phyloP scores from a whole-genome alignment of 2,329 filamentous ascomycete genomes.

The Elsinoe fawcettii region DNA sequence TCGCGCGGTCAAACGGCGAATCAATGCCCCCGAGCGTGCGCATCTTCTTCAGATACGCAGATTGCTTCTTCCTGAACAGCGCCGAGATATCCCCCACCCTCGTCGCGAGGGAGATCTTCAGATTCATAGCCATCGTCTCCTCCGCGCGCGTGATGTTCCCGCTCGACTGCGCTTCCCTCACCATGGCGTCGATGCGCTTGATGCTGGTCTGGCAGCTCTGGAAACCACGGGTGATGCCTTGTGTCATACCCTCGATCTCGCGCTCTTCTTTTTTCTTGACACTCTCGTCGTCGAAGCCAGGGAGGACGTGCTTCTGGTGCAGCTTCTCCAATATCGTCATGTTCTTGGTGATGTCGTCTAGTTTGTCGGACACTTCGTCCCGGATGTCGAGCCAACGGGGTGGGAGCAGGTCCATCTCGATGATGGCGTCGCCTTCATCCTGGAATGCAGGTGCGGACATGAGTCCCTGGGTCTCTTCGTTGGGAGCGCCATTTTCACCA shows the following conservation, averaged over 20 bases:
- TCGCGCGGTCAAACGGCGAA: conserved; percentile 32
- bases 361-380: conserved; percentile 80
- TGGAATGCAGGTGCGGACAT: conserved; percentile 67
- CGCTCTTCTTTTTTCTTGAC: conserved; percentile 78
- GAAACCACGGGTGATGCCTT: conserved; percentile 81
- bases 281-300: conserved; percentile 92
- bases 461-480: conserved; percentile 69
- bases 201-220: conserved; percentile 86
- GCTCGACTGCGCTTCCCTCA: conserved; percentile 66
- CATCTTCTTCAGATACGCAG: conserved; percentile 71
- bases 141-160: conserved; percentile 72
- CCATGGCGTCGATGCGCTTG: conserved; percentile 78
- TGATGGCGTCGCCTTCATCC: conserved; percentile 87
- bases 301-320: conserved; percentile 93
- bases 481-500: conserved; percentile 36
- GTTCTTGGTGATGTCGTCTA: conserved; percentile 73
- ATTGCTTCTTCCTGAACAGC: conserved; percentile 92
- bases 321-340: conserved; percentile 80
- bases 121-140: conserved; percentile 91
- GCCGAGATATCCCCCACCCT: conserved; percentile 88
- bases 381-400: conserved; percentile 93
- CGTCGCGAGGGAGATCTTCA: conserved; percentile 82
- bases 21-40: conserved; percentile 38
- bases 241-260: conserved; percentile 84
- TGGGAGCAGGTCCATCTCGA: conserved; percentile 95